phyloP scores from a whole-genome alignment of 2,329 filamentous ascomycete genomes.

The Hymenoscyphus fructigenus region DNA sequence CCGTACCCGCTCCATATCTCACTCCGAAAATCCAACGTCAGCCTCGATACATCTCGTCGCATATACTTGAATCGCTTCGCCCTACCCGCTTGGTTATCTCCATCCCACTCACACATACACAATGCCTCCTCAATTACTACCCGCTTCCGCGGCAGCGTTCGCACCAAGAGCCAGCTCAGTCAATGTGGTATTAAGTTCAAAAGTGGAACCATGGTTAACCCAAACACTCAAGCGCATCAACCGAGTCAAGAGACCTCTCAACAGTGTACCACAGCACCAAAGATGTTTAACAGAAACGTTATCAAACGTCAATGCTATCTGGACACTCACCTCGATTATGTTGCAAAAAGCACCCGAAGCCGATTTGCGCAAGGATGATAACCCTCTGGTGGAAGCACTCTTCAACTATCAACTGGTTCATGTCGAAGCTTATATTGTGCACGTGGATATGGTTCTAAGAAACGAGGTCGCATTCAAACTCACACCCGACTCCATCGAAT shows the following conservation, averaged over 20 bases:
- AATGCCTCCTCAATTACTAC: slow-evolving; percentile 92
- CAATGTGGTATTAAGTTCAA: slow-evolving; percentile 89
- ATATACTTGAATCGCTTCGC: slow-evolving; percentile 18
- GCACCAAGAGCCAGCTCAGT: slow-evolving; percentile 85
- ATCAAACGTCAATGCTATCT: slow-evolving; percentile 86
- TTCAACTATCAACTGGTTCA: slow-evolving; percentile 93
- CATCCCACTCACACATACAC: slow-evolving; percentile 9
- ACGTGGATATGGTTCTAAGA: slow-evolving; percentile 97
- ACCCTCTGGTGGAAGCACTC: slow-evolving; percentile 80
- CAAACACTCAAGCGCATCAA: slow-evolving; percentile 96
- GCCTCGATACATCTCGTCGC: slow-evolving; percentile 21
- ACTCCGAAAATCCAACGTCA: slow-evolving; percentile 16
- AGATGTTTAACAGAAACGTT: slow-evolving; percentile 93
- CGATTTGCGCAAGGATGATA: slow-evolving; percentile 77
- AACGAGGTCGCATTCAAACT: slow-evolving; percentile 99
- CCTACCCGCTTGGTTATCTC: slow-evolving; percentile 3
- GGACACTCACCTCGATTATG: slow-evolving; percentile 92
- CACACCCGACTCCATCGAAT: slow-evolving; percentile 89
- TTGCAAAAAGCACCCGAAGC: slow-evolving; percentile 84
- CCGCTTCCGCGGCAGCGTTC: slow-evolving; percentile 94
- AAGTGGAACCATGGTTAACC: slow-evolving; percentile 95
- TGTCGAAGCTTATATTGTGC: slow-evolving; percentile 95
- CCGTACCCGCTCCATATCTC: slow-evolving; percentile 12
- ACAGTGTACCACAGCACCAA: slow-evolving; percentile 94
- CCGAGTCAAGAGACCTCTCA: slow-evolving; percentile 92